Evolutionary conservation across 1,284 basidiomycete genomes (phyloP).

Genomic region (Puccinia novopanici): DNA sequence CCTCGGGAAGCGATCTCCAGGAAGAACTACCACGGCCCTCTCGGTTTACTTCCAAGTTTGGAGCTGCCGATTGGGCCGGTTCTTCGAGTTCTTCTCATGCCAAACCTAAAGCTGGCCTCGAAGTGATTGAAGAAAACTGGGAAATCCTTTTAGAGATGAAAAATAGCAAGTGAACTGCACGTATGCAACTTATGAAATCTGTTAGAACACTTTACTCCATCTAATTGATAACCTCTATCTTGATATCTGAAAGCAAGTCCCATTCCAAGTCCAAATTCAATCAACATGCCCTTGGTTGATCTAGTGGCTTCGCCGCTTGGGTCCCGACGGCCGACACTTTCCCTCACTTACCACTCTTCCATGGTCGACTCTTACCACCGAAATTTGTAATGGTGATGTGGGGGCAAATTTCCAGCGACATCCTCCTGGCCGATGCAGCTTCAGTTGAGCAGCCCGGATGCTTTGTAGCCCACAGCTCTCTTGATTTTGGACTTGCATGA

Average conservation of each 20-base stretch:
- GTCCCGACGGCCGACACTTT: no score
- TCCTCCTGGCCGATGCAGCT: no score
- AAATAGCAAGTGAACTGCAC: neutral
- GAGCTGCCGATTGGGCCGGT: neutral
- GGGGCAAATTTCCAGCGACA: no score
- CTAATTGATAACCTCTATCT: neutral
- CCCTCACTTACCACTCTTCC: no score
- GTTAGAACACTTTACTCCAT: neutral
- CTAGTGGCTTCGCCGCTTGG: no score
- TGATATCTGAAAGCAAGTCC: neutral
- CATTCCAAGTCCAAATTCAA: neutral
- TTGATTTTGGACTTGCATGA: no score
- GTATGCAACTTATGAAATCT: neutral
- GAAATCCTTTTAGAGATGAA: constrained; percentile 4
- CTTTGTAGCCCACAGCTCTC: no score
- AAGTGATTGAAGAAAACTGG: constrained; percentile 44
- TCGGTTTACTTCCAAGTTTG: constrained; percentile 21
- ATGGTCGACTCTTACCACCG: no score
- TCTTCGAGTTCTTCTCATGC: neutral
- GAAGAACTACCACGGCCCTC: neutral
- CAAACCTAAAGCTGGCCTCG: constrained; percentile 38
- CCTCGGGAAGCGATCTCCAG: neutral
- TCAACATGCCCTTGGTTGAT: neutral
- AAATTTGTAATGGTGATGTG: no score
- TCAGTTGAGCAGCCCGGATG: no score